Base-by-base conservation (phyloP, 2,329 filamentous ascomycete genomes). In the Colletotrichum musae region DNA sequence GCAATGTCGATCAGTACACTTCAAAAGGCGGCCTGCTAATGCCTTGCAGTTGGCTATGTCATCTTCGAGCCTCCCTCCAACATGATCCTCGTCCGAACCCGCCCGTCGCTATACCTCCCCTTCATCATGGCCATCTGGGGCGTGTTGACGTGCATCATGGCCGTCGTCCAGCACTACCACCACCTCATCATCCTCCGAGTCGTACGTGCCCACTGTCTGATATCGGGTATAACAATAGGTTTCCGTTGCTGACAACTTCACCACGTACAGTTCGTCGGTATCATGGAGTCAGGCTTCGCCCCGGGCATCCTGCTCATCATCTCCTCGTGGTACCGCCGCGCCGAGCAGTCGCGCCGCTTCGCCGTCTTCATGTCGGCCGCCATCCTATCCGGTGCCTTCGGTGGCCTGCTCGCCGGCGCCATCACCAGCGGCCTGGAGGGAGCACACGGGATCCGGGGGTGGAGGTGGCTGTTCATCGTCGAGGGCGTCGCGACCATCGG, bases 341-440 rank as follows among this genome's bases (percentile, higher is more conserved):
- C 69, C 1, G 77, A 79, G 58, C 77, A 78, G 72, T 73, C 71
- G 28, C 76, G 72, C 64, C 75, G 78, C 43, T 79, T 78, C 54
- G 90, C 90, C 4, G 88, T 92, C 32, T 93, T 93, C 82, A 93
- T 93, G 80, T 91, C 90, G 0, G 91, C 91, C 0, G 91, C 91
- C 1, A 91, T 92, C 0, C 80, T 93, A 0, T 90, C 91, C 0
- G 91, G 91, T 1, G 91, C 87, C 0, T 91, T 91, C 70, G 89
- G 88, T 74, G 89, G 89, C 12, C 81, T 91, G 4, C 82, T 91
- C 7, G 89, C 89, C 1, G 88, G 88, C 2, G 87, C 86, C 1
- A 91, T 91, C 67, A 84, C 83, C 2, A 80, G 86, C n/a, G 75
- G 75, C 5, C 89, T 91, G 83, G 79, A 86, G 58, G 88, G 87